phyloP scores from a whole-genome alignment of 441 rosid genomes.

The Hypseocharis bilobata region DNA sequence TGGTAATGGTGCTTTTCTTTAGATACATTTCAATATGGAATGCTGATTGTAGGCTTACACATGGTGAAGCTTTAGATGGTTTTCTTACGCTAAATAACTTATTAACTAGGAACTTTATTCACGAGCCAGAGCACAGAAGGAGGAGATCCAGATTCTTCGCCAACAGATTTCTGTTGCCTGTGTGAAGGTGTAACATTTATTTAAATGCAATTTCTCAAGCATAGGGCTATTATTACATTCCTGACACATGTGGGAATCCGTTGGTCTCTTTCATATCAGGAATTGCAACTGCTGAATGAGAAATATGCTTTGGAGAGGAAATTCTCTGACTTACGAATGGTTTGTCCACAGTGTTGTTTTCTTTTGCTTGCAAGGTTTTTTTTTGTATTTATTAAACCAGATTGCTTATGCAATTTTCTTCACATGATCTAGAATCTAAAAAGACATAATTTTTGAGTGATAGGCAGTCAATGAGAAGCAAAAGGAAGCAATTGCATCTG shows the following conservation, averaged over 20 bases:
- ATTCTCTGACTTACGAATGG: slow-evolving; percentile 86
- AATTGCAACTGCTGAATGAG: slow-evolving; percentile 71
- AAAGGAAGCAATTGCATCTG: slow-evolving; percentile 64
- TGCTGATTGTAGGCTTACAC: slow-evolving; percentile 16
- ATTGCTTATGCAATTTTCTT: slow-evolving; percentile 10
- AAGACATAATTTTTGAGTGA: slow-evolving; percentile 24
- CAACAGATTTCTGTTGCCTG: slow-evolving; percentile 63
- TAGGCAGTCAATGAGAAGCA: slow-evolving; percentile 90
- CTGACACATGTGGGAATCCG: slow-evolving; percentile 15
- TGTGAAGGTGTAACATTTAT: slow-evolving; percentile 46
- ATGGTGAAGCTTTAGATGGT: slow-evolving; percentile 13
- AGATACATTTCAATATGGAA: neutral
- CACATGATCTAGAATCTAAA: slow-evolving; percentile 20
- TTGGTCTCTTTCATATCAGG: slow-evolving; percentile 43
- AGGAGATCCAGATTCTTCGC: slow-evolving; percentile 71
- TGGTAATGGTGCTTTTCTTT: slow-evolving; percentile 36
- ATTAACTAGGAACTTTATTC: slow-evolving; percentile 51
- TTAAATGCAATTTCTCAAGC: slow-evolving; percentile 11
- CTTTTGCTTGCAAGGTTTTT: neutral
- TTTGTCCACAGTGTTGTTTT: slow-evolving; percentile 27
- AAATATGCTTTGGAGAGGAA: slow-evolving; percentile 72
- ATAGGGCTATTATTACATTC: slow-evolving; percentile 14
- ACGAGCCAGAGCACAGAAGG: slow-evolving; percentile 50
- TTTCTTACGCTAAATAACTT: slow-evolving; percentile 20
- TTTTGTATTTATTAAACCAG: slow-evolving; percentile 10